Evolutionary conservation across 2,329 filamentous ascomycete species (phyloP).

Genomic region (Chaetoscypha palmicola): DNA sequence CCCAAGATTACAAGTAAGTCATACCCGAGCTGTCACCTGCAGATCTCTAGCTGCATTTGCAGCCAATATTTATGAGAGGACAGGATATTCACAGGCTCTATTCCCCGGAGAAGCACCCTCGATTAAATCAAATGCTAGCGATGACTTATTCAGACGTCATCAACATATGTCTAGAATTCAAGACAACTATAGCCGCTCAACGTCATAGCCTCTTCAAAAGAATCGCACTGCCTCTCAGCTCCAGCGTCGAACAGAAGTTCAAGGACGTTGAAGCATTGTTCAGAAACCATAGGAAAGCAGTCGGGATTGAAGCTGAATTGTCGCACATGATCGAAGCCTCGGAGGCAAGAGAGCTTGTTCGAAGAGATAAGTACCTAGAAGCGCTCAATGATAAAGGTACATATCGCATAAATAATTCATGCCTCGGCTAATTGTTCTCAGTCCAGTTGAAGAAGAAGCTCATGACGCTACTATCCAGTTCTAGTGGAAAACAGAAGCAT

Average conservation of each 20-base stretch:
- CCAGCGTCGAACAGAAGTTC: constrained; percentile 4
- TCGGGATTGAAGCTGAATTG: constrained; percentile 10
- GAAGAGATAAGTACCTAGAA: neutral
- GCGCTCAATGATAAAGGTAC: neutral
- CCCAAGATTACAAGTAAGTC: constrained; percentile 13
- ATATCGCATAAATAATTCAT: neutral
- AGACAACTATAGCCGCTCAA: constrained; percentile 7
- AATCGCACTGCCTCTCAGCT: constrained; percentile 7
- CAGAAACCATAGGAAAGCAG: constrained; percentile 9
- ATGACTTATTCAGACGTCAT: constrained; percentile 17
- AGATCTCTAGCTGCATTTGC: neutral
- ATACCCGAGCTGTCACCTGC: too few species aligned
- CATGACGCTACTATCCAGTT: constrained; percentile 6
- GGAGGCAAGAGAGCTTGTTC: constrained; percentile 7
- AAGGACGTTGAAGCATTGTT: constrained; percentile 12
- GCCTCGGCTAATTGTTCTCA: neutral
- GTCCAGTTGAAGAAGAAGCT: constrained; percentile 3
- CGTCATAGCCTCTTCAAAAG: constrained; percentile 7
- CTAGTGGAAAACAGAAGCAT: constrained; percentile 9
- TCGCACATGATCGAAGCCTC: constrained; percentile 17
- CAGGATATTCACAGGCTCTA: constrained; percentile 11
- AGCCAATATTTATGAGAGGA: constrained; percentile 5
- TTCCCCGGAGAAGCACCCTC: constrained; percentile 8
- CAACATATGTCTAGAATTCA: constrained; percentile 13
- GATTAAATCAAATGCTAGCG: constrained; percentile 11